These are phyloP conservation scores for Chaetomium strumarium DNA, from an alignment of 2,329 filamentous ascomycete genomes.

Conservation along the genomic window DNA sequence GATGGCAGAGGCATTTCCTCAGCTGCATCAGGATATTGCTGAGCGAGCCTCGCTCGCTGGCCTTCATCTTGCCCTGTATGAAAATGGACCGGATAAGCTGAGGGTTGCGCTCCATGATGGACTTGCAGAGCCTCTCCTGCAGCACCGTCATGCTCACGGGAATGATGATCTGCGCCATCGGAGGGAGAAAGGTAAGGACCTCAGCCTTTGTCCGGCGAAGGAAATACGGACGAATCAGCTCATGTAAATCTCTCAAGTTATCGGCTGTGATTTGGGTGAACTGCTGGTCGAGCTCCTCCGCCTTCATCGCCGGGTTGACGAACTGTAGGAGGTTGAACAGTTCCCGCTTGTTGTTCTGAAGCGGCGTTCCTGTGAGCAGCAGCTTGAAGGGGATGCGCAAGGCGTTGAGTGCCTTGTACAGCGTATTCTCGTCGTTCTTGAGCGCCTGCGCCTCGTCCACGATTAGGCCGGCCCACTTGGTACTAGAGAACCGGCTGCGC, in stretches of 20 bases:
- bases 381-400: conserved; percentile 79
- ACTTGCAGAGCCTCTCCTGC: conserved; percentile 91
- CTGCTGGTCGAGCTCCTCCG: conserved; percentile 65
- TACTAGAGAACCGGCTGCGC: conserved; percentile 57
- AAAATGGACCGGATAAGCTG: conserved; percentile 86
- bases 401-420: conserved; percentile 68
- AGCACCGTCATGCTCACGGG: conserved; percentile 92
- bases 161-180: conserved; percentile 91
- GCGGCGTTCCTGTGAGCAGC: conserved; percentile 81
- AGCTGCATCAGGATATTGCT: conserved; percentile 96
- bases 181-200: conserved; percentile 84
- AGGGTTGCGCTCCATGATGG: conserved; percentile 85
- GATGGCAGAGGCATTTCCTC: conserved; percentile 89
- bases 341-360: conserved; percentile 94
- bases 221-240: conserved; percentile 70
- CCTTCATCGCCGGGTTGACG: conserved; percentile 66
- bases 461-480: conserved; percentile 82
- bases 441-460: conserved; percentile 94
- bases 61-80: conserved; percentile 58
- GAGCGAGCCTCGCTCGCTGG: conserved; percentile 68
- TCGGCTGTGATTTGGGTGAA: conserved; percentile 76
- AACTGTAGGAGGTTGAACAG: conserved; percentile 97
- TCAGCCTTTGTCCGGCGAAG: conserved; percentile 77
- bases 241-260: conserved; percentile 74
- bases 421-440: conserved; percentile 82